phyloP scores from a whole-genome alignment of 2,329 filamentous ascomycete genomes.

The Botrytis byssoidea region DNA sequence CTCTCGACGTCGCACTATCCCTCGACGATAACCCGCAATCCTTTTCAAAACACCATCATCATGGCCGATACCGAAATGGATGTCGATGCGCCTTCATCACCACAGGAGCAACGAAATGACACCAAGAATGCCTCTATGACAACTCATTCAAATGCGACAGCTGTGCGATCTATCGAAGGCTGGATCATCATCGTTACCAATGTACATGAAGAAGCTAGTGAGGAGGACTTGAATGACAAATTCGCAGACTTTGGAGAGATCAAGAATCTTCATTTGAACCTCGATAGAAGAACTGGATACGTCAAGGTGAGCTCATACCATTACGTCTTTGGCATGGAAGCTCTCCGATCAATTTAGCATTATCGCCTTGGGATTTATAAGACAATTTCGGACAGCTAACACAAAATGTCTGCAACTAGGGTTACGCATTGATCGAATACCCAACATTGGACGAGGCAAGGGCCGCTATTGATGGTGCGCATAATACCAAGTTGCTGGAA shows the following conservation, averaged over 20 bases:
- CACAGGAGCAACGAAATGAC: slow-evolving; percentile 51
- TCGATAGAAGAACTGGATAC: slow-evolving; percentile 79
- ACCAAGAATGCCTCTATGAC: slow-evolving; percentile 64
- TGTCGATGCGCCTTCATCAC: slow-evolving; percentile 38
- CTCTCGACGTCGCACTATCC: background rate
- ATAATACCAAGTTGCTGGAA: slow-evolving; percentile 74
- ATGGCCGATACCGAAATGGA: slow-evolving; percentile 50
- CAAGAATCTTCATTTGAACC: slow-evolving; percentile 81
- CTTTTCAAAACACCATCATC: slow-evolving; percentile 22
- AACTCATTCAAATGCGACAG: slow-evolving; percentile 71
- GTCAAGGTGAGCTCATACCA: slow-evolving; percentile 63
- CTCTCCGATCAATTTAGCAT: slow-evolving; percentile 1
- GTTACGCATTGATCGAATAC: slow-evolving; percentile 84
- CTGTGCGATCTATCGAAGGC: slow-evolving; percentile 82
- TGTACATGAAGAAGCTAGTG: slow-evolving; percentile 82
- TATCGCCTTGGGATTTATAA: background rate
- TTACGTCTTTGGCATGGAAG: background rate
- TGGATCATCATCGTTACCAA: slow-evolving; percentile 89
- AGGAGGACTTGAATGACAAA: slow-evolving; percentile 77
- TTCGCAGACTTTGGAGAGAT: slow-evolving; percentile 85
- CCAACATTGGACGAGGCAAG: slow-evolving; percentile 74
- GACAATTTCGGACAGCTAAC: slow-evolving; percentile 4
- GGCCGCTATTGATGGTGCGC: slow-evolving; percentile 78
- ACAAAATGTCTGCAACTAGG: slow-evolving; percentile 48
- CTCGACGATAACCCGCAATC: background rate